Conservation (phyloP, 1,284 basidiomycete species). For the Irpex rosettiformis region DNA sequence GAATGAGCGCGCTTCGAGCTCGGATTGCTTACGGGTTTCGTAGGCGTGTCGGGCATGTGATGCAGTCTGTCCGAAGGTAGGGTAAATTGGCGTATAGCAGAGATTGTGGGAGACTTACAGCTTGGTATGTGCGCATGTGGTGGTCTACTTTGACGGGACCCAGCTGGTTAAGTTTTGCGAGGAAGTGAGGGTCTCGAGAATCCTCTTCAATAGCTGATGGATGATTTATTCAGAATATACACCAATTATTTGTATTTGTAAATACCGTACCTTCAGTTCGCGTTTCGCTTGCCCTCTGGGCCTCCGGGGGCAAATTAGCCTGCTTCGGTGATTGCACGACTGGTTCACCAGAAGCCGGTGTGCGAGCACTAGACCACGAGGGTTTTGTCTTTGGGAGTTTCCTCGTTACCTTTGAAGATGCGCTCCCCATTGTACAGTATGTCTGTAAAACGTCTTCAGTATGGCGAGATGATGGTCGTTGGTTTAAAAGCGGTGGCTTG, state of each 20-base stretch:
- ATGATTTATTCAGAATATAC: not conserved
- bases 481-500: not conserved
- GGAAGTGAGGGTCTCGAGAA: constrained; percentile 71
- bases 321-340: constrained; percentile 1
- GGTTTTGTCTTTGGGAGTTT: constrained; percentile 57
- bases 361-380: constrained; percentile 51
- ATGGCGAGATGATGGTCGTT: not conserved
- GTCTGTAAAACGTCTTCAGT: too few species aligned
- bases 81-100: not conserved
- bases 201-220: constrained; percentile 62
- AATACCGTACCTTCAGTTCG: constrained; percentile 44
- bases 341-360: constrained; percentile 26
- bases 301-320: not conserved
- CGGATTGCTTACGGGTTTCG: constrained; percentile 50
- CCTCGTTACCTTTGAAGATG: constrained; percentile 64
- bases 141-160: constrained; percentile 75
- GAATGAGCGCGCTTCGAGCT: constrained; percentile 45
- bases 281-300: constrained; percentile 43
- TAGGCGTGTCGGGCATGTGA: constrained; percentile 43
- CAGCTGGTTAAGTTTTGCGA: constrained; percentile 65
- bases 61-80: constrained; percentile 21
- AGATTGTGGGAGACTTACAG: constrained; percentile 41
- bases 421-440: constrained; percentile 56
- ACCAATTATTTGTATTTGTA: not conserved
- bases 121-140: constrained; percentile 50